Base-by-base conservation (phyloP, 1,284 basidiomycete species). In the Abortiporus biennis region DNA sequence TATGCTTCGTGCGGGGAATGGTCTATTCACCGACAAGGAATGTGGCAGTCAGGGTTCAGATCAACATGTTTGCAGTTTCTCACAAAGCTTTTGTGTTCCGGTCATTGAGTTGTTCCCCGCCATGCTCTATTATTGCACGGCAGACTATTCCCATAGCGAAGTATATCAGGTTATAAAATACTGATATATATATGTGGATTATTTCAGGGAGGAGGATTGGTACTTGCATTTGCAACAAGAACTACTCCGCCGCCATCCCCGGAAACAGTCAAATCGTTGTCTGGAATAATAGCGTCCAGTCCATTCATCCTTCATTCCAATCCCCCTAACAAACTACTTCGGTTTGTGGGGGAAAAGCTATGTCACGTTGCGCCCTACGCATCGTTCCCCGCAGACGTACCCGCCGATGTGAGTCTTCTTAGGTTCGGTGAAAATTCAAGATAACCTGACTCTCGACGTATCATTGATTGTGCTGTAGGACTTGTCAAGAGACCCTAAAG, bases 201-300 rank as follows among this genome's bases (percentile, higher is more conserved):
- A 8, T 24, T 16, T 23, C 47, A 87, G 85, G 85, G 86, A 15
- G 85, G 85, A 5, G 82, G 63, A 3, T 66, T 84, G 45, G 75
- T 65, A 0, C 67, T 87, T 13, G 77, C 76, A 3, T 86, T 83
- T 54, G 67, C 71, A 4, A 75, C 74, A 0, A 69, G 76, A 29
- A 57, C 57, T 13, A 44, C 62, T 13, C 51, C 60, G 2, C 65
- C 72, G 19, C 64, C 65, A 2, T 57, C 62, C 31, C 59, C 63
- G 33, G 62, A 69, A 13, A 58, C 60, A 2, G 53, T 81, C 3
- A 54, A 67, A 11, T 56, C 66, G 13, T 63, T 92, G 19, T 61
- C 76, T 38, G 86, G 85, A 0, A 68, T 89, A 11, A 80, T 92
- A 38, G 68, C 76, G 1, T 71, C 76, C 15, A 84, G 85, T 41